Conservation (phyloP, 257 asterid genomes). For the Primulina eburnea region DNA sequence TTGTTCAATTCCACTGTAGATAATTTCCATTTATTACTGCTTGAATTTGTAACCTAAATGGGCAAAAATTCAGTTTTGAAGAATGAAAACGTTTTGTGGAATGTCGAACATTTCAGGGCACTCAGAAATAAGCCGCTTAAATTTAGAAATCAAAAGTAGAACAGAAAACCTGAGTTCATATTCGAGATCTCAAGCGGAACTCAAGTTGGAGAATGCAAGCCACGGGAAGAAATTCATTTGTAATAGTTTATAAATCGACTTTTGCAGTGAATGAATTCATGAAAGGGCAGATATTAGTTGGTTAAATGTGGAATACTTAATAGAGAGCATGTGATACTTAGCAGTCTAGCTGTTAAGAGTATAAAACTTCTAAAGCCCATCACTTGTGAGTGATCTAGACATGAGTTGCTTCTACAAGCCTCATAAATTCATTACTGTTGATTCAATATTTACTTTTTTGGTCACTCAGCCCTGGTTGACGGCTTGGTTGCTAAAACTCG, state of each 20-base stretch:
- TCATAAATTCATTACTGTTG: neutral
- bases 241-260: neutral
- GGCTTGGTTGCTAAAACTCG: slow-evolving; percentile 77
- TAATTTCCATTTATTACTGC: neutral
- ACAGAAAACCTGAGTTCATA: neutral
- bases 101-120: no score
- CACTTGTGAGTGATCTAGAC: neutral
- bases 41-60: neutral
- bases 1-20: neutral
- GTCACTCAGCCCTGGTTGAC: slow-evolving; percentile 82
- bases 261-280: neutral
- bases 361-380: neutral
- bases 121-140: no score
- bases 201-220: neutral
- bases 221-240: neutral
- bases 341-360: neutral
- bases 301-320: neutral
- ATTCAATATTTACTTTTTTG: slow-evolving; percentile 8
- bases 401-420: neutral
- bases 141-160: no score
- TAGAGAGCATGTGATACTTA: neutral
- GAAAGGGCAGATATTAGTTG: neutral
- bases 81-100: no score
- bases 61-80: neutral
- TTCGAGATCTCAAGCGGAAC: neutral